Percentiles rank a stretch among this genome's conserved stretches.
Evolutionary conservation across 805 yeast genomes (phyloP).

Genomic region (Metschnikowia bowlesiae): DNA sequence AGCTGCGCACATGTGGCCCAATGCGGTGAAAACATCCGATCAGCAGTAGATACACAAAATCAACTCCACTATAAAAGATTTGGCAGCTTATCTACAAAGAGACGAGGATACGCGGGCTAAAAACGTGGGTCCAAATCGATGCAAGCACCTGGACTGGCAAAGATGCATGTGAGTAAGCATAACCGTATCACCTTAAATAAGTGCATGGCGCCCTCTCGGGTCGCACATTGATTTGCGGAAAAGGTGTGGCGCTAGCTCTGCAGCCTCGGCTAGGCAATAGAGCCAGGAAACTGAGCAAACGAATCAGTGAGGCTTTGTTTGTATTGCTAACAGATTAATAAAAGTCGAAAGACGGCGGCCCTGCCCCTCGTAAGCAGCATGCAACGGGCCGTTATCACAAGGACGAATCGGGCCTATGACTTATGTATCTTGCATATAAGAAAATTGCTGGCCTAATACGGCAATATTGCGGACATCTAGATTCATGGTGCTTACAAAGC

Average conservation of each 20-base stretch:
- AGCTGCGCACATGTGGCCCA: not conserved
- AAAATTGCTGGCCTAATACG: slow-evolving; percentile 5
- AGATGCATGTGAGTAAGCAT: not conserved
- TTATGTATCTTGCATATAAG: slow-evolving; percentile 1
- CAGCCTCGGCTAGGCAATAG: not conserved
- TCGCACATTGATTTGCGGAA: not conserved
- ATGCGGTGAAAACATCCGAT: not conserved
- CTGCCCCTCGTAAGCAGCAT: not conserved
- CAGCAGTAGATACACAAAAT: not conserved
- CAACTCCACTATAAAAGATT: not conserved
- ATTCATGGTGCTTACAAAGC: slow-evolving; percentile 12
- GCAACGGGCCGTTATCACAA: not conserved
- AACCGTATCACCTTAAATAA: not conserved
- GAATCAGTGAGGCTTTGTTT: not conserved
- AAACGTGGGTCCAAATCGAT: too few relatives aligned
- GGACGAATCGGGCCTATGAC: slow-evolving; percentile 2
- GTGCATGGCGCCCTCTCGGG: not conserved
- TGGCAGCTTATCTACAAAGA: too few relatives aligned
- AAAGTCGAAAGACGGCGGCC: not conserved
- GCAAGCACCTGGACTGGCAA: too few relatives aligned
- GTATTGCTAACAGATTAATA: not conserved
- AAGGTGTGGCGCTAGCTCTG: slow-evolving; percentile 1
- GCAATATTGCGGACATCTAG: slow-evolving; percentile 17
- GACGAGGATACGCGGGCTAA: too few relatives aligned
- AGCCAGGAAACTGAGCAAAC: not conserved